Evolutionary conservation across 1,284 basidiomycete genomes (phyloP).

Genomic region (Agaricales sp.): DNA sequence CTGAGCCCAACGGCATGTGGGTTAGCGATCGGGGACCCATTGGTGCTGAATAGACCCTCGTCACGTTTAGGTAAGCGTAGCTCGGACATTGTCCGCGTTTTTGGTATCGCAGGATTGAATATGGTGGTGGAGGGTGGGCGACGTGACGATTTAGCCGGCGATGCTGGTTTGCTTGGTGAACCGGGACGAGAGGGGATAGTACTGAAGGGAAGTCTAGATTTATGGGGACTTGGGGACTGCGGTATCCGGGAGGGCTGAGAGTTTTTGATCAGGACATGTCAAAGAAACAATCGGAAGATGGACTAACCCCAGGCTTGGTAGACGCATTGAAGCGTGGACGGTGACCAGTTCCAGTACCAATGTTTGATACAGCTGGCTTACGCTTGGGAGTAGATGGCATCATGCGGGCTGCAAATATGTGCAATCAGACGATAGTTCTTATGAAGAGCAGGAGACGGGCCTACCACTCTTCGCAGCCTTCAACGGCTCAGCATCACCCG

Average conservation of each 20-base stretch:
- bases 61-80: constrained; percentile 44
- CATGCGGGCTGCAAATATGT: constrained; percentile 36
- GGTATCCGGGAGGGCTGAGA: constrained; percentile 17
- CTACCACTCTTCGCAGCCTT: constrained; percentile 52
- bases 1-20: constrained; percentile 51
- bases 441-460: too few relatives aligned
- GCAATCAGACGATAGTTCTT: too few relatives aligned
- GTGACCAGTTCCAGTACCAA: background rate
- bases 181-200: constrained; percentile 16
- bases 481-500: constrained; percentile 27
- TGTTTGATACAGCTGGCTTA: constrained; percentile 23
- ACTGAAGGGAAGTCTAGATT: constrained; percentile 29
- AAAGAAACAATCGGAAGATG: background rate
- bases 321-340: background rate
- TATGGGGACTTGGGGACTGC: constrained; percentile 47
- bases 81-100: constrained; percentile 12
- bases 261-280: background rate
- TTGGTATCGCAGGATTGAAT: constrained; percentile 56
- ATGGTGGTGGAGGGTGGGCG: constrained; percentile 57
- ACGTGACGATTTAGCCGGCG: constrained; percentile 16
- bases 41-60: constrained; percentile 65
- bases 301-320: background rate
- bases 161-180: constrained; percentile 26
- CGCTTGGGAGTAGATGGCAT: constrained; percentile 43
- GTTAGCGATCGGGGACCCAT: constrained; percentile 69